Conservation (phyloP, 2,329 filamentous ascomycete genomes). For the Ascocoryne sarcoides region DNA sequence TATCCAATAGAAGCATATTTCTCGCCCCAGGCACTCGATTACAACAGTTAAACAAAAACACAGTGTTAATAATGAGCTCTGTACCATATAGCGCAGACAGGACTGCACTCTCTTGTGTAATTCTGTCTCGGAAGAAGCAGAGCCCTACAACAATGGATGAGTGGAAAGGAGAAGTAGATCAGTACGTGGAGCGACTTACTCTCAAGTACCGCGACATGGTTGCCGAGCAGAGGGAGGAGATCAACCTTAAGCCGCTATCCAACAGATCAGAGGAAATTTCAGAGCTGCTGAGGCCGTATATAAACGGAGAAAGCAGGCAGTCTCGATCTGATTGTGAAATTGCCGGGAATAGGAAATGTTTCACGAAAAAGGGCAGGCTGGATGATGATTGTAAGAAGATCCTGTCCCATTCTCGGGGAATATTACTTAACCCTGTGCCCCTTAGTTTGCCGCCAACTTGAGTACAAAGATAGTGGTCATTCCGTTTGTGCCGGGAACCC, state of each 20-base stretch:
- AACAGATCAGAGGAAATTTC: conserved; percentile 10
- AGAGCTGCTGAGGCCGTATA: conserved; percentile 14
- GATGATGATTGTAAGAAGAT: conserved; percentile 24
- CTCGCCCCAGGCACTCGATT: not conserved
- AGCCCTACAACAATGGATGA: not conserved
- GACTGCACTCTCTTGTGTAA: not conserved
- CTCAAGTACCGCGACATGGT: not conserved
- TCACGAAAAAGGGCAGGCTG: conserved; percentile 16
- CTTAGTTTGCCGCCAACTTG: no score
- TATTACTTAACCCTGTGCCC: no score
- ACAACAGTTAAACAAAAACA: not conserved
- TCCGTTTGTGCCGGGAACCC: no score
- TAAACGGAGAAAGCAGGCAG: conserved; percentile 9
- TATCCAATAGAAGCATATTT: not conserved
- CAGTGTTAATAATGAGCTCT: not conserved
- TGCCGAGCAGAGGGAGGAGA: not conserved
- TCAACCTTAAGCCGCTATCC: not conserved
- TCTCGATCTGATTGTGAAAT: conserved; percentile 20
- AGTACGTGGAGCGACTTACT: not conserved
- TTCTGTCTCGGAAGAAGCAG: not conserved
- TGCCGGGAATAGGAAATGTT: conserved; percentile 12
- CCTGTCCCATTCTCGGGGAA: no score
- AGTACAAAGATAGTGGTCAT: no score
- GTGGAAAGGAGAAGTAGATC: not conserved
- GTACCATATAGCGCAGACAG: not conserved